These are phyloP conservation scores for Volvox reticuliferus DNA, from an alignment of 139 green algal species.

Conservation along the genomic window DNA sequence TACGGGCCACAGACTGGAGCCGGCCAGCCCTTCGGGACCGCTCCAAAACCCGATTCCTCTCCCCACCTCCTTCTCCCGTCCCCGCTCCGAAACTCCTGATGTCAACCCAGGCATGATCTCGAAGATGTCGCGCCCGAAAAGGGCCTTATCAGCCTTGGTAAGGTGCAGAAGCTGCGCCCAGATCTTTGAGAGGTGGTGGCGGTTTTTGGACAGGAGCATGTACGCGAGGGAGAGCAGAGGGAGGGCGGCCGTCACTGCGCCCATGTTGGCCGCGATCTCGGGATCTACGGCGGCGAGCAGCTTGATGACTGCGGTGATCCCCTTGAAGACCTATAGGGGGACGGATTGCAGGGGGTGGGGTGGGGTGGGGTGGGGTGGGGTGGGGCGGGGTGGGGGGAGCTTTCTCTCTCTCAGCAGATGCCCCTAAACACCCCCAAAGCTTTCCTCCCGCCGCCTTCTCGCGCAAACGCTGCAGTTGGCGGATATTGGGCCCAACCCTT, in stretches of 20 bases:
- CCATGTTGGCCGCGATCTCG: conserved; percentile 6
- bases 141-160: neutral
- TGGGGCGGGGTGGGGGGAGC: neutral
- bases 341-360: neutral
- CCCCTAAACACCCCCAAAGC: no score
- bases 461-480: no score
- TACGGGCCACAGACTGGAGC: neutral
- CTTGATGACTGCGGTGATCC: conserved; percentile 47
- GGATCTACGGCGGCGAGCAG: conserved; percentile 37
- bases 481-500: no score
- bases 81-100: neutral
- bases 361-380: no score
- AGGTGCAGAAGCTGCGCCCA: neutral
- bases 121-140: conserved; percentile 40
- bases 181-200: neutral
- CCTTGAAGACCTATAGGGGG: conserved; percentile 28
- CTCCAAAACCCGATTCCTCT: neutral
- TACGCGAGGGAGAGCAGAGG: conserved; percentile 34
- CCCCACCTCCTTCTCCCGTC: neutral
- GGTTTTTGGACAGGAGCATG: conserved; percentile 26
- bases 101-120: neutral
- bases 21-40: neutral
- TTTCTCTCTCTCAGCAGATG: no score
- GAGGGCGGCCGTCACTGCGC: neutral
- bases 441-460: no score